A percentile compares a stretch with the other conserved stretches of the same genome.
phyloP scores from a whole-genome alignment of 345 rosid genomes.

The Anacardium occidentale region DNA sequence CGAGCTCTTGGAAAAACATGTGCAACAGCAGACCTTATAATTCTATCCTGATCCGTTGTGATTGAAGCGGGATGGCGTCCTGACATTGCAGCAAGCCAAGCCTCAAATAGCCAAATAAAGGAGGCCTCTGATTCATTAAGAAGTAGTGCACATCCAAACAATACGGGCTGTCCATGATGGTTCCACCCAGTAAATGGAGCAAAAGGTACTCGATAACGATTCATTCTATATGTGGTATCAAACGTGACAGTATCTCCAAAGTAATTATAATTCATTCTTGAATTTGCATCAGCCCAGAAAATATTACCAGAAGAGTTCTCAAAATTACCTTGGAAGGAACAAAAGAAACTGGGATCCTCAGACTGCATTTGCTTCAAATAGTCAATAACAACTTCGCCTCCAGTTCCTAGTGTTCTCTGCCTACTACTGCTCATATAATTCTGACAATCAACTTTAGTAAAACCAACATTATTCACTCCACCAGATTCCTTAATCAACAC shows the following conservation, averaged over 20 bases:
- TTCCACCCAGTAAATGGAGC: conserved; percentile 49
- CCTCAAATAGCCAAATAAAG: conserved; percentile 45
- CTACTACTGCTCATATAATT: conserved; percentile 49
- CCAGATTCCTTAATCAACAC: conserved; percentile 53
- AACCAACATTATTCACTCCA: conserved; percentile 49
- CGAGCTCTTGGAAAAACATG: conserved; percentile 41
- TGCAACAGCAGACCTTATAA: conserved; percentile 38
- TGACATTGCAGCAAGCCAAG: conserved; percentile 46
- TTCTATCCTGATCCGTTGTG: conserved; percentile 48
- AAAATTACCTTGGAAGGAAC: conserved; percentile 38
- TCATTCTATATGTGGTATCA: conserved; percentile 40
- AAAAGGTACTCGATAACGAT: conserved; percentile 43
- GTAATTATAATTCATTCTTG: conserved; percentile 34
- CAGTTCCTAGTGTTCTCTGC: conserved; percentile 43
- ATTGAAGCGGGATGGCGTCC: conserved; percentile 40
- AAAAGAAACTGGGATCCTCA: conserved; percentile 41
- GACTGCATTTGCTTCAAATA: conserved; percentile 41
- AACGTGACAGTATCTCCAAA: conserved; percentile 48
- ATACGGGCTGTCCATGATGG: conserved; percentile 50
- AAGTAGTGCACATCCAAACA: conserved; percentile 49
- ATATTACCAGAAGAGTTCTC: conserved; percentile 38
- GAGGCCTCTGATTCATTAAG: conserved; percentile 49
- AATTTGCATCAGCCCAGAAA: conserved; percentile 46
- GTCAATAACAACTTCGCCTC: conserved; percentile 36
- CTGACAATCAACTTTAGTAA: conserved; percentile 52